Evolutionary conservation across 2,329 filamentous ascomycete species (phyloP).

Genomic region (Fusarium sp.): DNA sequence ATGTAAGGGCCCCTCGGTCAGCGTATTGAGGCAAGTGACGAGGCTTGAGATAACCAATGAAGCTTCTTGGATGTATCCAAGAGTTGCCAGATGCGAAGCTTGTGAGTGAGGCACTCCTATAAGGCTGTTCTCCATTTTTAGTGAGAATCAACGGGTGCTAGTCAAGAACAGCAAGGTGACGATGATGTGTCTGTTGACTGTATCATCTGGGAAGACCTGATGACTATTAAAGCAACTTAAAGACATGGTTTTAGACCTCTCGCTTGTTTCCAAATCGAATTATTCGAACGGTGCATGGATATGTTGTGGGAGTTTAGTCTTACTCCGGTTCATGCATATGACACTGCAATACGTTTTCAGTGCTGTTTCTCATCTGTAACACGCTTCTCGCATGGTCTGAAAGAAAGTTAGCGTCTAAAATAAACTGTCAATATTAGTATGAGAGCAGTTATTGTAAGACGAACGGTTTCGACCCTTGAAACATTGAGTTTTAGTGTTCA

Average conservation of each 20-base stretch:
- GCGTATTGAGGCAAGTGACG: background rate
- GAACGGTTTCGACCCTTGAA: background rate
- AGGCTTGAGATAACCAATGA: background rate
- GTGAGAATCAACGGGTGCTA: background rate
- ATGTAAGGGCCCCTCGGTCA: background rate
- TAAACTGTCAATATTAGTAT: background rate
- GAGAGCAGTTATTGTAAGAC: background rate
- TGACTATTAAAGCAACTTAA: background rate
- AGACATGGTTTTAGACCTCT: background rate
- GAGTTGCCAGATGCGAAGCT: background rate
- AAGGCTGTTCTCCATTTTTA: background rate
- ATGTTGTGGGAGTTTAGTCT: background rate
- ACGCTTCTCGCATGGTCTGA: background rate
- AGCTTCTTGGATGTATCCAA: background rate
- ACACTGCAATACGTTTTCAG: background rate
- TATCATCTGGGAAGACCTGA: background rate
- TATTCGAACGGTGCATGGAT: background rate
- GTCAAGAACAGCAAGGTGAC: background rate
- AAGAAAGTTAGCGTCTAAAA: background rate
- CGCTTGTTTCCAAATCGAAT: background rate
- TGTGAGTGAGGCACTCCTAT: background rate
- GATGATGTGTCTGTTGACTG: background rate
- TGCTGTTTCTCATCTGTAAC: constrained; percentile 10
- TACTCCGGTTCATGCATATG: background rate
- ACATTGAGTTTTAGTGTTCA: background rate